phyloP scores from a whole-genome alignment of 148 eudicot species.

The Nyssa sinensis region DNA sequence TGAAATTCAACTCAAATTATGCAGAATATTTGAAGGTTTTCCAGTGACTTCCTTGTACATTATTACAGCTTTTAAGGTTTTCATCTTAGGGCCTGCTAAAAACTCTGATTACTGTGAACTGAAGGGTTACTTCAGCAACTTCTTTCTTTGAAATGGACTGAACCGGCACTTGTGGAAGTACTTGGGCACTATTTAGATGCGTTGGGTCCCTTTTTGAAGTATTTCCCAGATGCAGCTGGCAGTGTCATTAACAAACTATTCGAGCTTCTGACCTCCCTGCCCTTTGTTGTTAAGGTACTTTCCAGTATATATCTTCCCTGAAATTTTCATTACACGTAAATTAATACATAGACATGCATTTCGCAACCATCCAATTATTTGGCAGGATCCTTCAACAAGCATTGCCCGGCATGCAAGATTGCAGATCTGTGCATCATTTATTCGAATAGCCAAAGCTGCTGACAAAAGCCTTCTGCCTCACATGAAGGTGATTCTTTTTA shows the following conservation, averaged over 20 bases:
- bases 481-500: conserved; percentile 68
- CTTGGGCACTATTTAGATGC: conserved; percentile 92
- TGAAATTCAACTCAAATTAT: conserved; percentile 55
- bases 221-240: conserved; percentile 78
- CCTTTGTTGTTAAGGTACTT: conserved; percentile 66
- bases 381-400: conserved; percentile 89
- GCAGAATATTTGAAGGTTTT: conserved; percentile 82
- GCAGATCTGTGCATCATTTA: conserved; percentile 96
- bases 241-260: conserved; percentile 83
- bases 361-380: conserved; percentile 16
- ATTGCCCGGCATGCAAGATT: conserved; percentile 89
- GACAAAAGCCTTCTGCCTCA: conserved; percentile 87
- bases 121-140: conserved; percentile 88
- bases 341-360: conserved; percentile 1
- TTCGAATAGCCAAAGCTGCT: conserved; percentile 90
- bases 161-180: conserved; percentile 73
- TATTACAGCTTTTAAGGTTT: conserved; percentile 6
- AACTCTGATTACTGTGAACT: conserved; percentile 26
- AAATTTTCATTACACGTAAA: not conserved
- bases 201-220: conserved; percentile 82
- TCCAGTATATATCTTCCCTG: conserved; percentile 7
- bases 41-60: conserved; percentile 5
- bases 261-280: conserved; percentile 81
- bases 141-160: conserved; percentile 83
- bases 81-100: conserved; percentile 26